A percentile compares a stretch with the other conserved stretches of the same genome.
Evolutionary conservation across 148 eudicot species (phyloP).

Genomic region (Rhododendron ovatum): DNA sequence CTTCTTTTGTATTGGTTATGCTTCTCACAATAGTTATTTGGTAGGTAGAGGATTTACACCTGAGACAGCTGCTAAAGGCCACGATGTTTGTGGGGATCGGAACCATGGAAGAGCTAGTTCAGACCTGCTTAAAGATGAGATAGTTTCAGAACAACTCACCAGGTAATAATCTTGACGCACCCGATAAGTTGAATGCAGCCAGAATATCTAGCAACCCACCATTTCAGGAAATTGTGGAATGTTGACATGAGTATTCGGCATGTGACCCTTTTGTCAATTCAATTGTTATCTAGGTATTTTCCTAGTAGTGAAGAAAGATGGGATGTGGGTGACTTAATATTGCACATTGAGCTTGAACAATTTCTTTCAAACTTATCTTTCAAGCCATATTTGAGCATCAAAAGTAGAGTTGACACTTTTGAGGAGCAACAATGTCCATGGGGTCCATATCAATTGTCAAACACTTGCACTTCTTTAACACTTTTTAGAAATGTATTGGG

Average conservation of each 20-base stretch:
- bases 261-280: background rate
- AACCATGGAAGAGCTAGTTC: constrained; percentile 22
- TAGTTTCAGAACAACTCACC: constrained; percentile 93
- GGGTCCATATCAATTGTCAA: background rate
- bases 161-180: constrained; percentile 35
- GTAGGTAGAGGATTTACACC: constrained; percentile 25
- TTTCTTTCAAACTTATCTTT: background rate
- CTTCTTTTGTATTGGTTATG: background rate
- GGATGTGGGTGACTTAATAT: background rate
- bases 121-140: constrained; percentile 71
- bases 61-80: constrained; percentile 23
- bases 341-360: background rate
- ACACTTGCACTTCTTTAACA: background rate
- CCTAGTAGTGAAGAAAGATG: background rate
- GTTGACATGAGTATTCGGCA: background rate
- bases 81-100: constrained; percentile 16
- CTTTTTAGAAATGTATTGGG: background rate
- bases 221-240: background rate
- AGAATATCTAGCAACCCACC: background rate
- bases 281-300: background rate
- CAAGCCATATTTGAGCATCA: background rate
- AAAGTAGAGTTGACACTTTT: background rate
- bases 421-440: background rate
- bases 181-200: background rate
- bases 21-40: background rate